phyloP scores from a whole-genome alignment of 441 rosid genomes.

The Aquilaria agallochum region DNA sequence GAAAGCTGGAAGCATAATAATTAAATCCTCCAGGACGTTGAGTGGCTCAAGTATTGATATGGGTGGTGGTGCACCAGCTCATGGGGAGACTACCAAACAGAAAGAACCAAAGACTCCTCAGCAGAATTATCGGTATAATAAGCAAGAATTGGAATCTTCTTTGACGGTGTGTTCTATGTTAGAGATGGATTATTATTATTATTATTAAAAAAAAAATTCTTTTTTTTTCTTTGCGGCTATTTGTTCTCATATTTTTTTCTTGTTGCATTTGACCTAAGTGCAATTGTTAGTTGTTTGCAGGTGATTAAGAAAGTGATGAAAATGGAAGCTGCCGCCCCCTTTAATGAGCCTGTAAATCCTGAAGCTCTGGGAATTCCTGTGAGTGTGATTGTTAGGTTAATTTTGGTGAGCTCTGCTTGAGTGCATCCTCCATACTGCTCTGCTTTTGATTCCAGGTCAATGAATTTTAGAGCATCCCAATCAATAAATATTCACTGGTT shows the following conservation, averaged over 20 bases:
- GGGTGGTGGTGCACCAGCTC: slow-evolving; percentile 17
- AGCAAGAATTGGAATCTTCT: slow-evolving; percentile 75
- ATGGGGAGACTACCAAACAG: slow-evolving; percentile 30
- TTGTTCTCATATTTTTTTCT: slow-evolving; percentile 3
- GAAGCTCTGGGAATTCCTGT: slow-evolving; percentile 98
- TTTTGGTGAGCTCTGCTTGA: no score
- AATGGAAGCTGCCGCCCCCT: slow-evolving; percentile 98
- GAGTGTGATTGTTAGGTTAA: slow-evolving; percentile 25
- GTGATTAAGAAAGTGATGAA: slow-evolving; percentile 93
- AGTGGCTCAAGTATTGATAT: slow-evolving; percentile 41
- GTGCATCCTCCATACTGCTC: no score
- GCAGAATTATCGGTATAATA: slow-evolving; percentile 37
- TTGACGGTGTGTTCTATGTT: slow-evolving; percentile 41
- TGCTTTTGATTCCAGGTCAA: no score
- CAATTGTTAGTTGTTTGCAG: slow-evolving; percentile 21
- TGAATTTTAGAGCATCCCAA: no score
- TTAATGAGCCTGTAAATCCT: slow-evolving; percentile 88
- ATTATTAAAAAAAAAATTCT: background rate
- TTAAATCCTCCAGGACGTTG: slow-evolving; percentile 49
- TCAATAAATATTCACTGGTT: no score
- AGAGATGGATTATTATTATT: background rate
- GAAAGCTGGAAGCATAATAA: slow-evolving; percentile 83
- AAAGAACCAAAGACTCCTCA: slow-evolving; percentile 39
- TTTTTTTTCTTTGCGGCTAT: slow-evolving; percentile 4
- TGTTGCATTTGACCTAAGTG: background rate